Percentiles rank a stretch among this genome's conserved stretches.
phyloP scores from a whole-genome alignment of 768 basidiomycete genomes.

The Ramaria rubella region DNA sequence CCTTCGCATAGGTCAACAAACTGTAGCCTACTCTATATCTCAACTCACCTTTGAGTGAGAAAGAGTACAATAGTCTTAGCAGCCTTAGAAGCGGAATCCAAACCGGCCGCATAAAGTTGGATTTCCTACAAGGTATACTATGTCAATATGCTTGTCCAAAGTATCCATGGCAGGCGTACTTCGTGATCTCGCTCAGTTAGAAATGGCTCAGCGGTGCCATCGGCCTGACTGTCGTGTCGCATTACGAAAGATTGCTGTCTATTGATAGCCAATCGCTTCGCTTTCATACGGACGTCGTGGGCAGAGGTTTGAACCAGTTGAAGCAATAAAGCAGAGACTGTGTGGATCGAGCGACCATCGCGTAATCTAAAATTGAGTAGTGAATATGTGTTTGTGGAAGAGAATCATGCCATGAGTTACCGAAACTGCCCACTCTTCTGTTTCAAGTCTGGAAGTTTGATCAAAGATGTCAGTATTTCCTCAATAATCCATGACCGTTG shows the following conservation, averaged over 20 bases:
- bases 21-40: neutral
- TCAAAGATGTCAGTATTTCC: conserved; percentile 85
- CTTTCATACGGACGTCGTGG: conserved; percentile 74
- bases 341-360: conserved; percentile 87
- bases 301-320: conserved; percentile 97
- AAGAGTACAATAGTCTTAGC: conserved; percentile 80
- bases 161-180: conserved; percentile 29
- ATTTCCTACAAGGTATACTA: conserved; percentile 49
- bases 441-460: conserved; percentile 83
- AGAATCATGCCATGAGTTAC: conserved; percentile 31
- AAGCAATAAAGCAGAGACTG: conserved; percentile 85
- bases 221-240: conserved; percentile 53
- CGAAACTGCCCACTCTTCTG: conserved; percentile 86
- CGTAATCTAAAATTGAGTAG: conserved; percentile 52
- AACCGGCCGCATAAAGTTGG: conserved; percentile 57
- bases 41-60: conserved; percentile 53
- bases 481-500: conserved; percentile 98
- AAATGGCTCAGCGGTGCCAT: conserved; percentile 37
- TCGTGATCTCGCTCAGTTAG: conserved; percentile 65
- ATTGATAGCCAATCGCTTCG: conserved; percentile 51
- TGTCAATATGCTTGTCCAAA: neutral
- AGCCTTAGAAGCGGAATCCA: conserved; percentile 78
- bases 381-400: neutral
- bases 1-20: conserved; percentile 28
- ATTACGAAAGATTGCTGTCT: conserved; percentile 57